Base-by-base conservation (phyloP, 2,329 filamentous ascomycete genomes). In the Clarireedia sp. region DNA sequence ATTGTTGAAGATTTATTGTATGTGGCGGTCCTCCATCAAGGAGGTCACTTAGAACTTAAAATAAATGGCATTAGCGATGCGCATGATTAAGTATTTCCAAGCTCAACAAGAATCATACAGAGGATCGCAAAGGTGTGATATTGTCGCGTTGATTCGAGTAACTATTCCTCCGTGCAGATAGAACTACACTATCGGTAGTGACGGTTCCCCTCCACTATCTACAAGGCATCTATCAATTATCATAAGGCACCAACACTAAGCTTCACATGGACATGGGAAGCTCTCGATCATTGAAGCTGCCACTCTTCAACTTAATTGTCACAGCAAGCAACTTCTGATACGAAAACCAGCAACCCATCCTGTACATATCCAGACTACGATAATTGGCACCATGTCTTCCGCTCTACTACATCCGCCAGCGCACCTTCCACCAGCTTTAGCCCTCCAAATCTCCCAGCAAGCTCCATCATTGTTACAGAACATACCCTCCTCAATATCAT, bases 401-500 rank as follows among this genome's bases (percentile, higher is more conserved):
- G 77, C 80, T 40, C 73, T 85, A 17, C 71, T 82, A 55, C 77
- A 78, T 57, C 79, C 81, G 6, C 78, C 81, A 38, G 75, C 75
- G 64, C 75, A 80, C 63, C 74, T 85, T 36, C 74, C 81, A 29
- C 78, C 79, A 10, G 71, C 73, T 29, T 77, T 78, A 60, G 81
- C 78, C 51, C 71, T 84, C 57, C 70, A 76, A 62, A 72, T 83
- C 54, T 80, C 82, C n/a, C 80, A 84, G 64, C 76, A 80, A 71
- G 82, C 82, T 58, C 81, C 82, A 1, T 66, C 65, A 51, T 75
- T 85, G 58, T 73, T 85, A 57, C 71, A 72, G 60, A 79, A 71
- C 64, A 78, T 78, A 45, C 75, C 78, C 6, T 78, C 76, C 60
- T 74, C 75, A 36, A 74, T 80, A 57, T 79, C 78, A 5, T 72